Evolutionary conservation across 768 basidiomycete genomes (phyloP), one percentile per base, ranked within the genome.

Genomic region (Termitomyces sp.): DNA sequence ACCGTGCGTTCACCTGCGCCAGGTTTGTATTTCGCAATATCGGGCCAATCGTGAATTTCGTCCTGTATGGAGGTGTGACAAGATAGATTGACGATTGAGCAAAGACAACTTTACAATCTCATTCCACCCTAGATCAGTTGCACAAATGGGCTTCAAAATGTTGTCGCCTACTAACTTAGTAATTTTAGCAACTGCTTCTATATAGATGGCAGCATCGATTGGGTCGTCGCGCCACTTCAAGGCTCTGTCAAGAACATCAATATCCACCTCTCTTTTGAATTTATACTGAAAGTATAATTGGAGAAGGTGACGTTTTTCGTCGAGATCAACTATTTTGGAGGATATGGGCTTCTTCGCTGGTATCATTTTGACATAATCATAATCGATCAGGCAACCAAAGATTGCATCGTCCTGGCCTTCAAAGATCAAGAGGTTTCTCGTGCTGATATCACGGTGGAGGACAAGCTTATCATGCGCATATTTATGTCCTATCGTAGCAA

Each of bases 301-400:
- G 17, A 38, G 3, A 14, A 5, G 0, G 3, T 15, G 0, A 17
- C 21, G 48, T 10, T 10, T 24, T 2, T 0, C 12, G 3, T 17
- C 8, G 17, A 49, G 14, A 11, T 34, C 11, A 11, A 34, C 32
- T 34, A 34, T 34, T 12, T 34, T 11, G 4, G 32, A 34, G 32
- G 32, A 12, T 34, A 34, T 34, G 32, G 11, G 11, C 32, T 11
- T 34, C 32, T 34, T 34, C 0, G 0, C 15, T 35, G 19, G 1
- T 17, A 34, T 43, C 17, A 45, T 37, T 17, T 53, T 53, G 34
- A 41, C 54, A 28, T 49, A 40, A 35, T 55, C 41, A 11, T 48
- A 48, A 43, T 55, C 54, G 32, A 55, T 55, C 21, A 49, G 32
- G 14, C 41, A 47, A 10, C 54, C 47, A 15, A 34, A 30, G 15